Base-by-base conservation (phyloP, 2,329 filamentous ascomycete genomes). In the Exserohilum turcica region DNA sequence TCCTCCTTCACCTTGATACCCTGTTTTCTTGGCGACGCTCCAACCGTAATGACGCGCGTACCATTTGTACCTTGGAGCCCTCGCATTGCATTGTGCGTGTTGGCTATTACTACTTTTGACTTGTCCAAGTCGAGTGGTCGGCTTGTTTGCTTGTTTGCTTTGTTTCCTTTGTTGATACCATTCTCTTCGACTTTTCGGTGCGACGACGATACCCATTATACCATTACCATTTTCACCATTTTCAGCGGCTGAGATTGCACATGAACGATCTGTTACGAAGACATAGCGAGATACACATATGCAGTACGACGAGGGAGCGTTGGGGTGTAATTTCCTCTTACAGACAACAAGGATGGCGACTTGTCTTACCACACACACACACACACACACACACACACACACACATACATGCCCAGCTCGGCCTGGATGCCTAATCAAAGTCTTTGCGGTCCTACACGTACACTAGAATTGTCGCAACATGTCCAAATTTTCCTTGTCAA, bases 171-270 rank as follows among this genome's bases (percentile, higher is more conserved):
- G 42, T 55, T 36, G 43, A 43, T 52, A 55, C 33, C 60, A 59
- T 60, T 63, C 50, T 60, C 62, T 48, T 60, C 55, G 52, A 48
- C 43, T 52, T 60, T 64, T 52, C 51, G 63, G 64, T 64, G 65
- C 61, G 60, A 65, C 57, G 55, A 72, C 68, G 71, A 74, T 74
- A 74, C 71, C 71, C 71, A 74, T 71, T 72, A 67, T 63, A 67
- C 62, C 59, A 64, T 59, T 64, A 59, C 52, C 56, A 50, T 44
- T 59, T 53, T 55, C 59, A 50, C 32, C 54, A n/a, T 67, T 59
- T 15, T 42, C 46, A 61, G 59, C 56, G 60, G 63, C 54, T 57
- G 61, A 63, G 58, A 66, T 60, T 65, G 63, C 56, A 54, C 60
- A 57, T 59, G 57, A 57, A 63, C 53, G 54, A 63, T 54, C 58